phyloP scores from a whole-genome alignment of 495 filamentous ascomycete genomes.

The Lentithecium fluviatile region DNA sequence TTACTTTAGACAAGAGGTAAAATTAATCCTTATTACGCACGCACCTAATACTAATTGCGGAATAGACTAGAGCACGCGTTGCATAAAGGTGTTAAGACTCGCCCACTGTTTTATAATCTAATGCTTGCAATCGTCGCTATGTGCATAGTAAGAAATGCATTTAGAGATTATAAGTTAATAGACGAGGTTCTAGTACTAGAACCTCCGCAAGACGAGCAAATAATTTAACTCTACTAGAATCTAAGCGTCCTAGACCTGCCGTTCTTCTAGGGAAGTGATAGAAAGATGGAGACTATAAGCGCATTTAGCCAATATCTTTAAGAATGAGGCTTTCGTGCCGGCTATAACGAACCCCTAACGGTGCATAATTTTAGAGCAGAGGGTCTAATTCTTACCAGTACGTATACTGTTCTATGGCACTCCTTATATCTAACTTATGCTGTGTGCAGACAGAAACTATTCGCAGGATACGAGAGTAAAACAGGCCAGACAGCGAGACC shows the following conservation, averaged over 20 bases:
- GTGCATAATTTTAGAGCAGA: constrained; percentile 35
- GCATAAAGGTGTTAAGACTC: constrained; percentile 18
- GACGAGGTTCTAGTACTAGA: constrained; percentile 29
- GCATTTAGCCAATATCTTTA: constrained; percentile 17
- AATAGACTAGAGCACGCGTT: background rate
- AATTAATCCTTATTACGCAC: constrained; percentile 8
- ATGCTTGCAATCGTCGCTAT: constrained; percentile 22
- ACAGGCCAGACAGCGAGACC: constrained; percentile 28
- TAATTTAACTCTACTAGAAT: constrained; percentile 21
- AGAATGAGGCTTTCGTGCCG: constrained; percentile 16
- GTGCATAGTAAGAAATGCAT: constrained; percentile 17
- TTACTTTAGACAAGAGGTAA: constrained; percentile 16
- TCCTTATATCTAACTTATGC: constrained; percentile 17
- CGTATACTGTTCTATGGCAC: constrained; percentile 15
- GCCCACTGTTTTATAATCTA: constrained; percentile 22
- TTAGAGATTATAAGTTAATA: constrained; percentile 27
- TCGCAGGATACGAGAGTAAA: constrained; percentile 32
- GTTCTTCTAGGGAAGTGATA: constrained; percentile 19
- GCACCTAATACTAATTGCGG: background rate
- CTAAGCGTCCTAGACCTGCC: constrained; percentile 12
- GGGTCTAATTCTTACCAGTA: constrained; percentile 32
- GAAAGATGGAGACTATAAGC: constrained; percentile 18
- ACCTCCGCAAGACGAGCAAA: constrained; percentile 25
- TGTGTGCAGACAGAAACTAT: constrained; percentile 35
- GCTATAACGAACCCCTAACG: constrained; percentile 22